Base-by-base conservation (phyloP, 805 yeast species). In the Cyberlindnera xishuangbannaensis region DNA sequence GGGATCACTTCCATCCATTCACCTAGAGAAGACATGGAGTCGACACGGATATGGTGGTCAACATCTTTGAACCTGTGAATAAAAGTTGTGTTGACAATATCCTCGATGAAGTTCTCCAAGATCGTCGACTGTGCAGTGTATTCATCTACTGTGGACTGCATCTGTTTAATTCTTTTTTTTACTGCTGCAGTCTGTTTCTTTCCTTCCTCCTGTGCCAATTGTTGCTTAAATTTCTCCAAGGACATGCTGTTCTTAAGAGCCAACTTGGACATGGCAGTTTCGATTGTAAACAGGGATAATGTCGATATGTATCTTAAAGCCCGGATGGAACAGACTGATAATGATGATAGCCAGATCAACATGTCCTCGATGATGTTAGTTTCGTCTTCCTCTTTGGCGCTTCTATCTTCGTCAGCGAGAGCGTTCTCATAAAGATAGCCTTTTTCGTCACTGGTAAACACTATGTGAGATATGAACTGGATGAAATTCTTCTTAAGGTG, bases 51-150 rank as follows among this genome's bases (percentile, higher is more conserved):
- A 6, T 55, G 53, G 6, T 78, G 73, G 50, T 85, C 95, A 11
- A 79, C 67, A 55, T 88, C 97, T 43, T 87, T 76, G 53, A 83
- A 83, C 44, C 97, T 64, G 49, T 80, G 84, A 9, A 76, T 72
- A 52, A 85, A 83, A 7, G 80, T 71, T 2, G 80, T 66, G 43
- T 73, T 76, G 20, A 77, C 70, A 8, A 83, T 68, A 41, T 85
- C 94, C 36, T 69, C 73, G 25, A 83, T 65, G 35, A 73, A 73
- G 33, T 67, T 76, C 23, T 69, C 71, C 4, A 79, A 47, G 2
- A 72, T 69, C n/a, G 60, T 59, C 33, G 72, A 71, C 39, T 80
- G 78, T 7, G 54, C 60, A 25, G 65, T 53, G 58, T 67, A 64
- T 27, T 58, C 57, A 11, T 51, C 54, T 7, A 72, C 49, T 27